Conservation (phyloP, 148 eudicot genomes). For the Pouteria glomerata region DNA sequence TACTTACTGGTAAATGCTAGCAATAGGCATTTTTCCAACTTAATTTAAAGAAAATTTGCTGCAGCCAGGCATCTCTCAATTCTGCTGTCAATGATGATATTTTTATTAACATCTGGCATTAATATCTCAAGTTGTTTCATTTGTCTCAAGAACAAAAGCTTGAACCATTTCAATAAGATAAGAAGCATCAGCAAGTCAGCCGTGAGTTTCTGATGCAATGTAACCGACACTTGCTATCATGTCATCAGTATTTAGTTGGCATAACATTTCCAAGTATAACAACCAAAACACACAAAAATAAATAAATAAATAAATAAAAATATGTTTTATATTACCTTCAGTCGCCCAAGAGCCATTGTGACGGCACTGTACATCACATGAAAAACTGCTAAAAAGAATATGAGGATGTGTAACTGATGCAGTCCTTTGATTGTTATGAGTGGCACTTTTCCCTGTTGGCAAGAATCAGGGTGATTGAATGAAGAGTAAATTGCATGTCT, state of each 20-base stretch:
- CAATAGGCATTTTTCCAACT: no score
- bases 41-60: no score
- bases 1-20: no score
- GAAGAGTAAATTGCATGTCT: background rate
- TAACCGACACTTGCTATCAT: no score
- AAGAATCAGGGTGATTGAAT: background rate
- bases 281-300: background rate
- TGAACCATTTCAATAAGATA: no score
- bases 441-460: constrained; percentile 38
- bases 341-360: constrained; percentile 79
- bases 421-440: constrained; percentile 65
- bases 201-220: no score
- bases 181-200: no score
- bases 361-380: constrained; percentile 81
- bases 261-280: background rate
- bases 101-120: no score
- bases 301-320: background rate
- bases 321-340: constrained; percentile 48
- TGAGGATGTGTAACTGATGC: constrained; percentile 89
- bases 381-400: constrained; percentile 80
- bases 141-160: no score
- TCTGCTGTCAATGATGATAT: no score
- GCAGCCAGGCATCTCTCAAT: no score
- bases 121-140: no score
- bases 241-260: background rate